Evolutionary conservation across 2,329 filamentous ascomycete species (phyloP).

Genomic region (Claviceps sp.): DNA sequence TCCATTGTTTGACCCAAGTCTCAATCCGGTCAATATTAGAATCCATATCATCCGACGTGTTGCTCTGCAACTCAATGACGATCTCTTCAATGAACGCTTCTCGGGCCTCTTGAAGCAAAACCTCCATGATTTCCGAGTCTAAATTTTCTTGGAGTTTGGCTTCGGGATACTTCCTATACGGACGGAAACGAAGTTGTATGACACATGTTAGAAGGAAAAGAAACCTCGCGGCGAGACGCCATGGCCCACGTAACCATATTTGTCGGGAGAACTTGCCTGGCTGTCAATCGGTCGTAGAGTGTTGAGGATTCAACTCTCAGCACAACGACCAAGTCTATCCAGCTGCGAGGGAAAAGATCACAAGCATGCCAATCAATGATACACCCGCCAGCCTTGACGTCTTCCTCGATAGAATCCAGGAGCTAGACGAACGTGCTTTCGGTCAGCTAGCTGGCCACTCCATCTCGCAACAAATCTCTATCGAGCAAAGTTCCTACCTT

Average conservation of each 20-base stretch:
- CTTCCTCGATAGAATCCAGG: slow-evolving; percentile 77
- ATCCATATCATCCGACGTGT: slow-evolving; percentile 74
- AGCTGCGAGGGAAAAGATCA: slow-evolving; percentile 82
- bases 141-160: slow-evolving; percentile 90
- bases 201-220: not conserved
- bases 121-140: slow-evolving; percentile 95
- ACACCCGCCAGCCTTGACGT: slow-evolving; percentile 64
- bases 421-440: slow-evolving; percentile 35
- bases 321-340: slow-evolving; percentile 92
- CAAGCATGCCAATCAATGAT: slow-evolving; percentile 98
- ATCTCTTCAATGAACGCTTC: slow-evolving; percentile 79
- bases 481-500: slow-evolving; percentile 45
- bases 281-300: slow-evolving; percentile 71
- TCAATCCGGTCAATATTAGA: slow-evolving; percentile 74
- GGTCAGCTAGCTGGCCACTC: slow-evolving; percentile 7
- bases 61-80: slow-evolving; percentile 77
- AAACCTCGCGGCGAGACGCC: too few species aligned
- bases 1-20: slow-evolving; percentile 74
- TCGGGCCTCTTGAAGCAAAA: slow-evolving; percentile 76
- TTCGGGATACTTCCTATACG: slow-evolving; percentile 59
- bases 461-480: not conserved
- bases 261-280: slow-evolving; percentile 36
- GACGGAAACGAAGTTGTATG: not conserved
- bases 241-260: not conserved
- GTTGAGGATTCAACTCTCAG: slow-evolving; percentile 66